Evolutionary conservation across 2,329 filamentous ascomycete species (phyloP).

Genomic region (Cercospora zeina): DNA sequence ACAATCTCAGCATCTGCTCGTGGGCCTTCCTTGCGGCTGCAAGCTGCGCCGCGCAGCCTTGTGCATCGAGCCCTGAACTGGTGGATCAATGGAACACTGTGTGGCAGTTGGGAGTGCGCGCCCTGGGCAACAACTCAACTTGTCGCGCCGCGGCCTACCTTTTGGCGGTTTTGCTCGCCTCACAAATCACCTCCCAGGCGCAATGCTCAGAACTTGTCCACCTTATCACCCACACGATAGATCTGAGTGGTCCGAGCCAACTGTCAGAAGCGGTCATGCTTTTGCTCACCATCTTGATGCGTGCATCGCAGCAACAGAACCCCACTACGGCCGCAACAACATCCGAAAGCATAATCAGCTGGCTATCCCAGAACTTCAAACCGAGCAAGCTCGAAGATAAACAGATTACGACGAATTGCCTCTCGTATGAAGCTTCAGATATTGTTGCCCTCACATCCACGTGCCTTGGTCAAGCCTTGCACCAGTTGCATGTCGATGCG

Average conservation of each 20-base stretch:
- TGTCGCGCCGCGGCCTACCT: slow-evolving; percentile 77
- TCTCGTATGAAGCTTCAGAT: slow-evolving; percentile 63
- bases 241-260: slow-evolving; percentile 75
- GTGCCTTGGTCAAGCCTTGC: slow-evolving; percentile 60
- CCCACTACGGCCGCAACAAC: slow-evolving; percentile 68
- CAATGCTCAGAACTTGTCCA: slow-evolving; percentile 68
- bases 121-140: slow-evolving; percentile 66
- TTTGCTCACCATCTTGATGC: slow-evolving; percentile 70
- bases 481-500: slow-evolving; percentile 29
- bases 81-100: slow-evolving; percentile 64
- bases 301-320: slow-evolving; percentile 65
- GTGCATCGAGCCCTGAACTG: slow-evolving; percentile 47
- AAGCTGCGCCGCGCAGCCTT: slow-evolving; percentile 54
- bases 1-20: slow-evolving; percentile 64
- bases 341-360: slow-evolving; percentile 72
- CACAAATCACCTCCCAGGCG: slow-evolving; percentile 66
- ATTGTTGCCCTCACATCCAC: slow-evolving; percentile 68
- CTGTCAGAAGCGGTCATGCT: slow-evolving; percentile 77
- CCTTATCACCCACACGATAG: slow-evolving; percentile 71
- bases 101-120: slow-evolving; percentile 73
- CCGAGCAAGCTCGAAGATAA: slow-evolving; percentile 64
- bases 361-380: slow-evolving; percentile 80
- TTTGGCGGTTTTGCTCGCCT: slow-evolving; percentile 66
- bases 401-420: slow-evolving; percentile 64
- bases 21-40: slow-evolving; percentile 86